A percentile compares a stretch with the other conserved stretches of the same genome.
These are phyloP conservation scores for Neostapfia colusana DNA, from an alignment of 176 grass and related monocot genomes.

Conservation along the genomic window DNA sequence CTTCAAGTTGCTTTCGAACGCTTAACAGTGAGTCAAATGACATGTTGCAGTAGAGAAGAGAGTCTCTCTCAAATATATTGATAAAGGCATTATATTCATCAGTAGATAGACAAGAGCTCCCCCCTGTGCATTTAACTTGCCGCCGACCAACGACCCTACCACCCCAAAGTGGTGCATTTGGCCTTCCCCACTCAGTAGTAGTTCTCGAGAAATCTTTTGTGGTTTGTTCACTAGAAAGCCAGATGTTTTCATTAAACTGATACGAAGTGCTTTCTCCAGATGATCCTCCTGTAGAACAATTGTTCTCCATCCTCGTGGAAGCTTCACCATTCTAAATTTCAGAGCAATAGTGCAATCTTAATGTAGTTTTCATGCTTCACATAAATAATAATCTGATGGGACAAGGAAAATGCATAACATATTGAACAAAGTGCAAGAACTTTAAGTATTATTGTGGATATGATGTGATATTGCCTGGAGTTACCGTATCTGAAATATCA, in stretches of 20 bases:
- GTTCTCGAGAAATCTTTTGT: slow-evolving; percentile 58
- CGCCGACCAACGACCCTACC: slow-evolving; percentile 66
- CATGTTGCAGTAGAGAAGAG: slow-evolving; percentile 99
- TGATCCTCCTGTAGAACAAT: slow-evolving; percentile 55
- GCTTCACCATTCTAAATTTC: slow-evolving; percentile 55
- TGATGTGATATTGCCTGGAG: slow-evolving; percentile 34
- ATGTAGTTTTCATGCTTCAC: slow-evolving; percentile 5
- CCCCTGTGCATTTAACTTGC: slow-evolving; percentile 66
- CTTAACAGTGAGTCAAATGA: slow-evolving; percentile 89
- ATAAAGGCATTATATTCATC: slow-evolving; percentile 90
- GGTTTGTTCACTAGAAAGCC: slow-evolving; percentile 61
- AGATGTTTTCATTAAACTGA: slow-evolving; percentile 63
- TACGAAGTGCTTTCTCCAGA: slow-evolving; percentile 64
- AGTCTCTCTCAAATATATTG: slow-evolving; percentile 96
- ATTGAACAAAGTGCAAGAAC: slow-evolving; percentile 7
- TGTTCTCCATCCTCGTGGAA: slow-evolving; percentile 46
- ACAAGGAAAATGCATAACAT: slow-evolving; percentile 25
- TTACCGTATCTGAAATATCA: slow-evolving; percentile 53
- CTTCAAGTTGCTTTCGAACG: slow-evolving; percentile 94
- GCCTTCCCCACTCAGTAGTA: slow-evolving; percentile 65
- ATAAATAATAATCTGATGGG: slow-evolving; percentile 15
- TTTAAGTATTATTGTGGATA: slow-evolving; percentile 29
- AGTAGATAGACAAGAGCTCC: slow-evolving; percentile 59
- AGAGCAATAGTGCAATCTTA: slow-evolving; percentile 42
- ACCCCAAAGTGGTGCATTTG: slow-evolving; percentile 75